Base-by-base conservation (phyloP, 2,329 filamentous ascomycete genomes). In the Penicillium sp. region DNA sequence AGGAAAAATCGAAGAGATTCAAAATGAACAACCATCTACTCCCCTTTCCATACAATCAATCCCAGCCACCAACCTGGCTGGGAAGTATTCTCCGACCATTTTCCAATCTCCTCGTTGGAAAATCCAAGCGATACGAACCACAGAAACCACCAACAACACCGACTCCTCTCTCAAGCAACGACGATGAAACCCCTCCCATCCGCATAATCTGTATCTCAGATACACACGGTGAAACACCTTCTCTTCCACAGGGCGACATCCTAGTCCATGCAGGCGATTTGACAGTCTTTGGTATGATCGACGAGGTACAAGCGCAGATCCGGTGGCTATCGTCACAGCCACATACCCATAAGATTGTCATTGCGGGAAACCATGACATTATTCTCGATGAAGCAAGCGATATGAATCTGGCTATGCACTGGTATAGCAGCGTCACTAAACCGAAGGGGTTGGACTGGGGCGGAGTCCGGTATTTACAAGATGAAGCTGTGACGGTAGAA, bases 401-500 rank as follows among this genome's bases (percentile, higher is more conserved):
- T 11, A 29, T 17, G 13, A 35, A 29, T n/a, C 49, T 48, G 37
- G 29, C 43, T 6, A 30, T 38, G 10, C 39, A n/a, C 5, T 13
- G 25, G n/a, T n/a, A 11, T 5, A 11, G n/a, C 25, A 6, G 12
- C 11, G 25, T n/a, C n/a, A 5, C 25, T 4, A 11, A 13, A 5
- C 25, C 6, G 25, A 5, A 27, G 10, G 11, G 10, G 11, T 4
- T 27, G 11, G 66, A 84, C 45, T 78, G 84, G 67, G 78, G 73
- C 35, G 69, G 71, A 22, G 61, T 93, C 15, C 69, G 77, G 47
- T 93, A 93, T 58, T 74, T 94, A 2, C 75, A 90, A 61, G 78
- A 82, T 48, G 68, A 73, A 11, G 65, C 73, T 27, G 60, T 79
- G 1, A 78, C 75, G 2, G 65, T 90, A 8, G 25, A 27, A 22